Conservation (phyloP, 176 grass and related monocot species). For the Oryza longistaminata region DNA sequence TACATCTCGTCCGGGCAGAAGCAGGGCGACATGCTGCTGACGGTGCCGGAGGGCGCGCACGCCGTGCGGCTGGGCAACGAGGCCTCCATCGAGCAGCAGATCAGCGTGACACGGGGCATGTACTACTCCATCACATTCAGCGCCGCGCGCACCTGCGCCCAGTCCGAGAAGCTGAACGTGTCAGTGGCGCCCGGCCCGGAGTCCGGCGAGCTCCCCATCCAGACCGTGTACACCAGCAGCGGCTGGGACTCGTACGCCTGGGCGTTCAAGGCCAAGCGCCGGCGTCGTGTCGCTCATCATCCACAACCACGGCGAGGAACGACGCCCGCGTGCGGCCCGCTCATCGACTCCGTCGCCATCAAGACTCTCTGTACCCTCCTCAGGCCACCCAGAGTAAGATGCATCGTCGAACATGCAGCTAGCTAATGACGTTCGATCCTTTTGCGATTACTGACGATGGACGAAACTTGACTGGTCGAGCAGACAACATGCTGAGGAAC, state of each 20-base stretch:
- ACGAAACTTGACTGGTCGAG: no score
- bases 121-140: slow-evolving; percentile 54
- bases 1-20: slow-evolving; percentile 36
- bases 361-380: slow-evolving; percentile 12
- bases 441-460: no score
- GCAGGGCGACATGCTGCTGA: slow-evolving; percentile 35
- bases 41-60: slow-evolving; percentile 40
- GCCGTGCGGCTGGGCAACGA: slow-evolving; percentile 49
- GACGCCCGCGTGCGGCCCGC: slow-evolving; percentile 44
- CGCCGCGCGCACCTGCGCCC: slow-evolving; percentile 51
- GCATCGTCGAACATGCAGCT: no score
- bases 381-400: background rate
- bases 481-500: slow-evolving; percentile 41
- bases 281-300: slow-evolving; percentile 30
- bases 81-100: slow-evolving; percentile 34
- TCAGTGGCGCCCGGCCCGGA: slow-evolving; percentile 31
- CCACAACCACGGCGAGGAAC: slow-evolving; percentile 37
- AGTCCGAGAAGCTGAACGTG: slow-evolving; percentile 41
- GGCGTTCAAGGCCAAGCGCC: slow-evolving; percentile 30
- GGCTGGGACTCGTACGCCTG: slow-evolving; percentile 56
- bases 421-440: no score
- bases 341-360: slow-evolving; percentile 44
- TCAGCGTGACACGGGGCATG: slow-evolving; percentile 15
- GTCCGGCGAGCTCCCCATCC: slow-evolving; percentile 36
- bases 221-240: slow-evolving; percentile 44